Evolutionary conservation across 805 yeast species (phyloP), one percentile per base, ranked within the genome.

Genomic region (Lachancea fermentati): DNA sequence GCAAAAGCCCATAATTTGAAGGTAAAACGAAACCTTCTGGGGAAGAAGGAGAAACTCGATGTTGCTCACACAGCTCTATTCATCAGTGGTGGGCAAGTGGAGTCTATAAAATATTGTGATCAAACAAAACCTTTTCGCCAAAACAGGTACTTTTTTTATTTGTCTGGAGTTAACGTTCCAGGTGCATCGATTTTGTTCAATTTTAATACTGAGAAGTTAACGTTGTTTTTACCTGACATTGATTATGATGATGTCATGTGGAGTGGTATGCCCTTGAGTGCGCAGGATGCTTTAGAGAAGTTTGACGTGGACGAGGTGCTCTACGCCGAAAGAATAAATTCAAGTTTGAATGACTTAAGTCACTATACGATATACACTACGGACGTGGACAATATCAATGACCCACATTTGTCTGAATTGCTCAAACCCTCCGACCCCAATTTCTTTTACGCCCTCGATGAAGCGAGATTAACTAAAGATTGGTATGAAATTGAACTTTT

Each of bases 241-340:
- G 96, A 88, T 55, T 65, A 73, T 32, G 97, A 93, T 32, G 96
- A 86, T 57, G 83, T 91, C 31, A 22, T 22, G 87, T 91, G 98
- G 98, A 81, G 93, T 43, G 98, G 98, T 0, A 56, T 82, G 62
- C 98, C 98, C 4, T 47, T 86, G 38, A 66, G 76, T 30, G 47
- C 71, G 3, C 80, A 81, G 34, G 79, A 81, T 14, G 96, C 96
- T 0, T 39, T 61, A 36, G 57, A 67, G 15, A 71, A 69, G 45
- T 91, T 65, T 51, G 96, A 91, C 54, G 89, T 87, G 22, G 97
- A 93, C 60, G 82, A 77, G 32, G 94, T 89, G 34, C 60, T 75
- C 42, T 85, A 81, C 52, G 73, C 71, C 8, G 52, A 62, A n/a
- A 79, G 76, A 4, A 55, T 88, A 34, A 62, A 63, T 22, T 37